A percentile compares a stretch with the other conserved stretches of the same genome.
These are phyloP conservation scores for Alternaria brassicae DNA, from an alignment of 2,329 filamentous ascomycete species.

Conservation along the genomic window DNA sequence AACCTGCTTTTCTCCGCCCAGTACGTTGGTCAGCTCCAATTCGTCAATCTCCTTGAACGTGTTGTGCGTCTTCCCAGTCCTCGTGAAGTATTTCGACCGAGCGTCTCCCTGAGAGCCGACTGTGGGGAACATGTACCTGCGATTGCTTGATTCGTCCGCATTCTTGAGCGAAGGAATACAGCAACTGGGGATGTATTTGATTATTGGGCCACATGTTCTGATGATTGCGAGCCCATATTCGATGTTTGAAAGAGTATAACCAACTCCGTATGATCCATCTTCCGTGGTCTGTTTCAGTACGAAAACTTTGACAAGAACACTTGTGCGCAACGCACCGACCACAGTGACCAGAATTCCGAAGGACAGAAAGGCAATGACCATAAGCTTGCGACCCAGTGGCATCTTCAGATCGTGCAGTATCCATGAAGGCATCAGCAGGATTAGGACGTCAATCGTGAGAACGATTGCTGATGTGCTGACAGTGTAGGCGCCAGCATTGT, in stretches of 20 bases:
- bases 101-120: not conserved
- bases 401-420: slow-evolving; percentile 30
- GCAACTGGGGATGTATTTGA: slow-evolving; percentile 26
- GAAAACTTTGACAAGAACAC: slow-evolving; percentile 19
- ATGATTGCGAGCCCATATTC: slow-evolving; percentile 28
- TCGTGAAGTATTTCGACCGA: slow-evolving; percentile 7
- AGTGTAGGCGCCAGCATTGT: slow-evolving; percentile 16
- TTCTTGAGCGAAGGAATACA: slow-evolving; percentile 24
- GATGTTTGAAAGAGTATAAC: slow-evolving; percentile 25
- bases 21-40: not conserved
- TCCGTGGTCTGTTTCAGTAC: slow-evolving; percentile 4
- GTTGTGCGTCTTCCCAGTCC: not conserved
- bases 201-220: slow-evolving; percentile 24
- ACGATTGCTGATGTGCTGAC: slow-evolving; percentile 23
- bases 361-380: slow-evolving; percentile 26
- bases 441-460: slow-evolving; percentile 27
- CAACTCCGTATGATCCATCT: slow-evolving; percentile 19
- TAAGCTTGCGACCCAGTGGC: slow-evolving; percentile 22
- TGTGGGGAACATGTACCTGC: slow-evolving; percentile 6
- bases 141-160: slow-evolving; percentile 9
- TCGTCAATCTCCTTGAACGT: slow-evolving; percentile 1
- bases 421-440: slow-evolving; percentile 31
- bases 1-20: not conserved
- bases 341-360: slow-evolving; percentile 26
- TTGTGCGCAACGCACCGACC: slow-evolving; percentile 23